Conservation (phyloP, 1,139 yeast genomes). For the Saccharomycopsis hybrid region DNA sequence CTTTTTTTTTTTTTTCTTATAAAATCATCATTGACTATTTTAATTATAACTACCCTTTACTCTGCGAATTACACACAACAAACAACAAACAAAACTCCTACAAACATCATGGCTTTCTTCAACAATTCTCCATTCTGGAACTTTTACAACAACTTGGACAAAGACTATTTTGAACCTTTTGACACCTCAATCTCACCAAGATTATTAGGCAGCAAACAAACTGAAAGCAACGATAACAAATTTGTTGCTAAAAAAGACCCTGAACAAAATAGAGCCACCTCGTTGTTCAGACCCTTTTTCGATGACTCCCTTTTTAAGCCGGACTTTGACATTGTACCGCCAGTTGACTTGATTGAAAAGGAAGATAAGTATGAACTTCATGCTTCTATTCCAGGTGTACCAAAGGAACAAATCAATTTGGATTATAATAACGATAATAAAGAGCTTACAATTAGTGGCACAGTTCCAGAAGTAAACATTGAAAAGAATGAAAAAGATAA, state of each 20-base stretch:
- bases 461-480: slow-evolving; percentile 28
- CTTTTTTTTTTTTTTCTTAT: too few species aligned
- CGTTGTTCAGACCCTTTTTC: not conserved
- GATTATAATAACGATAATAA: slow-evolving; percentile 36
- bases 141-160: slow-evolving; percentile 32
- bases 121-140: slow-evolving; percentile 1
- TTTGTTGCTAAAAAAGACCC: not conserved
- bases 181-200: slow-evolving; percentile 1
- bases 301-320: not conserved
- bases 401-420: slow-evolving; percentile 32
- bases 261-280: not conserved
- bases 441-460: slow-evolving; percentile 35
- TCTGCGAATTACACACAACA: too few species aligned
- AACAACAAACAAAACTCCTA: not conserved
- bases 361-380: slow-evolving; percentile 34
- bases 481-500: slow-evolving; percentile 26
- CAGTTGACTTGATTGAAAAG: slow-evolving; percentile 37
- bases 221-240: not conserved
- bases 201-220: not conserved
- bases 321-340: slow-evolving; percentile 26
- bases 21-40: too few species aligned
- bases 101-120: not conserved
- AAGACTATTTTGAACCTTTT: slow-evolving; percentile 31
- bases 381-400: slow-evolving; percentile 38
- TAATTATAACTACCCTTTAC: too few species aligned